phyloP scores from a whole-genome alignment of 129 eudicot species.

The Centaurea solstitialis region DNA sequence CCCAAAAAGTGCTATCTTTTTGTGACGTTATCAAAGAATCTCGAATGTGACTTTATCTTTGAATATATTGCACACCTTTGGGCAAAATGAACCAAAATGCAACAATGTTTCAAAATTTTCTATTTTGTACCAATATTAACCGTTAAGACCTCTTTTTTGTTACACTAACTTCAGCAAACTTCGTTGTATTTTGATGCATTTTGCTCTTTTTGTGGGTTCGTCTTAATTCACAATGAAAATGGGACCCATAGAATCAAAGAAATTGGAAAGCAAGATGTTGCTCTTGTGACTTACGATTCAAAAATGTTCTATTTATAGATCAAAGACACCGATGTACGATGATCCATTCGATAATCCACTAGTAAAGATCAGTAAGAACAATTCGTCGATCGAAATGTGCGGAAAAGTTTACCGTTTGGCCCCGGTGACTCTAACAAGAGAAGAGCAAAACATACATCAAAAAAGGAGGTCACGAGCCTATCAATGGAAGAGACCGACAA shows the following conservation, averaged over 20 bases:
- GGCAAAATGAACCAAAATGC: no score
- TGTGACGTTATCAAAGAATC: no score
- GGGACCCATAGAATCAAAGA: not conserved
- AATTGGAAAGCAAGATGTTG: not conserved
- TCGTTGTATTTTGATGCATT: no score
- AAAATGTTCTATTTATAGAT: constrained; percentile 40
- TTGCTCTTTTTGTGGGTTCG: not conserved
- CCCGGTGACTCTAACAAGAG: constrained; percentile 86
- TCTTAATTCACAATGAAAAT: not conserved
- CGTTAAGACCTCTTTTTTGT: no score
- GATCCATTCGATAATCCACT: constrained; percentile 95
- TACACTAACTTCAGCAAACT: no score
- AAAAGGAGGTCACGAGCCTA: constrained; percentile 96
- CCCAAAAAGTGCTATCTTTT: no score
- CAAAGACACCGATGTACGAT: constrained; percentile 76
- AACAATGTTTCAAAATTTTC: no score
- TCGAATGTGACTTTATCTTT: no score
- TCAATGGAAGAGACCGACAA: constrained; percentile 96
- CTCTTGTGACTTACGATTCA: not conserved
- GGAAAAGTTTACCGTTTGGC: constrained; percentile 93
- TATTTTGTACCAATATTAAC: no score
- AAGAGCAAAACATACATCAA: constrained; percentile 78
- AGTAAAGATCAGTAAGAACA: constrained; percentile 77
- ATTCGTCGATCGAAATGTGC: constrained; percentile 91
- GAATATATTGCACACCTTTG: no score